Base-by-base conservation (phyloP, 78 protist genomes). In the Monosiga brevicollis region DNA sequence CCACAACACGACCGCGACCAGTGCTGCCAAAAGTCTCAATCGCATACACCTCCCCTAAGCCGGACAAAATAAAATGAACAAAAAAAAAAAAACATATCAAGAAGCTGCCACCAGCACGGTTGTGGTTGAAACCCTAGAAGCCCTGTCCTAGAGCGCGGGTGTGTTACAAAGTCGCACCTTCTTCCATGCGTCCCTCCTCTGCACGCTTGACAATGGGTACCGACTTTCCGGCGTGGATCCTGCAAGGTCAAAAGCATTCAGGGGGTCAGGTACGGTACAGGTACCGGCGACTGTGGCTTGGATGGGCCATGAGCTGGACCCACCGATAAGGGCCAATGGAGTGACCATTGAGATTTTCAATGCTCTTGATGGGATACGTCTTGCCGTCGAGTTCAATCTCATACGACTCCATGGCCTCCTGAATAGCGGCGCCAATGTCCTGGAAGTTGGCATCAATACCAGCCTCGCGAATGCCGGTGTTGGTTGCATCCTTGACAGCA, bases 21-120 rank as follows among this genome's bases (percentile, higher is more conserved):
- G 99, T 96, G 35, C 96, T 89, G 39, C 99, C 99, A 82, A 98
- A 98, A 34, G 99, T 98, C 83, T 98, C 99, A 37, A 98, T 96
- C n/a, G 99, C 99, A 54, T 82, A 98, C 43, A 92, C 32, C 84
- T 97, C 99, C 54, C 98, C 97, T 49, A 15, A 15, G 6, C 62
- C 37, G 22, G 54, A 42, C 34, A 78, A 22, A 26, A 20, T n/a
- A 37, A 25, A 37, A 29, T 75, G 29, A 43, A 80, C 20, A 1
- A 85, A 20, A 35, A 80, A 29, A 25, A 41, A 38, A 81, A n/a
- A n/a, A n/a, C n/a, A n/a, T n/a, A n/a, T n/a, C n/a, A n/a, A n/a
- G n/a, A n/a, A n/a, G n/a, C n/a, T n/a, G n/a, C n/a, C n/a, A n/a
- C n/a, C n/a, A n/a, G n/a, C n/a, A n/a, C n/a, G n/a, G n/a, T n/a